Conservation (phyloP, 768 basidiomycete species). For the Suillus spraguei region DNA sequence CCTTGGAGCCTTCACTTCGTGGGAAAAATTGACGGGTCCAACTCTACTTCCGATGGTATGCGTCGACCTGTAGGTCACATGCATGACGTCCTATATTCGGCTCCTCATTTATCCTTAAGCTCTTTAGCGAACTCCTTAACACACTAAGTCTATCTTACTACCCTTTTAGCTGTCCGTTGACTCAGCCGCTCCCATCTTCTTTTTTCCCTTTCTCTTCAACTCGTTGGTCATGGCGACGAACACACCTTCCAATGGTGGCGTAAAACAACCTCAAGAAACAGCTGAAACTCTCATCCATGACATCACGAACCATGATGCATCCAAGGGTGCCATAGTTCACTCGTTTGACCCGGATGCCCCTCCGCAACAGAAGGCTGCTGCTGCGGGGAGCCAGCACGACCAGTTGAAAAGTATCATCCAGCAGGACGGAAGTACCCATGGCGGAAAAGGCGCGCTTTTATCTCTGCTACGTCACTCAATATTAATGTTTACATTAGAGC, state of each 20-base stretch:
- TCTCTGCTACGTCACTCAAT: slow-evolving; percentile 16
- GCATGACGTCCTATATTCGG: not conserved
- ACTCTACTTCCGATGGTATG: not conserved
- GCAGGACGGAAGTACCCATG: slow-evolving; percentile 19
- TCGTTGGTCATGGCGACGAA: slow-evolving; percentile 40
- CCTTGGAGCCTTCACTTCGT: no score
- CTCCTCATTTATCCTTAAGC: not conserved
- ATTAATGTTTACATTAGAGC: slow-evolving; percentile 31
- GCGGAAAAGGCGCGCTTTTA: slow-evolving; percentile 34
- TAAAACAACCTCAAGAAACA: slow-evolving; percentile 30
- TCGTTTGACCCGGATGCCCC: slow-evolving; percentile 76
- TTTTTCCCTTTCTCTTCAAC: slow-evolving; percentile 13
- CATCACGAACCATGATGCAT: slow-evolving; percentile 46
- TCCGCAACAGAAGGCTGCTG: slow-evolving; percentile 74
- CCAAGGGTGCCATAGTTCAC: slow-evolving; percentile 58
- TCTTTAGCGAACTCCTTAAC: not conserved
- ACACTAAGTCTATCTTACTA: slow-evolving; percentile 1
- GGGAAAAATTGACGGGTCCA: no score
- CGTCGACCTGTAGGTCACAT: not conserved
- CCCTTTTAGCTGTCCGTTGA: not conserved
- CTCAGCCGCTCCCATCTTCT: slow-evolving; percentile 4
- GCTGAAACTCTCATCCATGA: slow-evolving; percentile 42
- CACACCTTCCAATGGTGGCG: slow-evolving; percentile 20
- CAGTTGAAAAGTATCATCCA: slow-evolving; percentile 46
- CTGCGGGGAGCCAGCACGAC: slow-evolving; percentile 53